Evolutionary conservation across 139 green algal species (phyloP).

Genomic region (Chlamydomonas sp.): DNA sequence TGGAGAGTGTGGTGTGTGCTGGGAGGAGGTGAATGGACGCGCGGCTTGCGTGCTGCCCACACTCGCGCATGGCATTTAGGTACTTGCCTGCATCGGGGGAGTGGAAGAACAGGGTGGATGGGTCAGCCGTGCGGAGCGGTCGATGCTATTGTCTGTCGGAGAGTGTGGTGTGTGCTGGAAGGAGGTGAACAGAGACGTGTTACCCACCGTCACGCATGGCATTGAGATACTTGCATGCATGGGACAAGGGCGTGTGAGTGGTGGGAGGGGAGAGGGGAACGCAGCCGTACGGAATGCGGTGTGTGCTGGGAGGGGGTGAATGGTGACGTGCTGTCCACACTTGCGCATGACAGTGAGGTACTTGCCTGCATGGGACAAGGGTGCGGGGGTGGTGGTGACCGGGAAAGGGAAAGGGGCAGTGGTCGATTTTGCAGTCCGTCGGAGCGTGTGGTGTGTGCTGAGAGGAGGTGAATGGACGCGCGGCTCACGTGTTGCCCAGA

Average conservation of each 20-base stretch:
- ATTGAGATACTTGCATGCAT: constrained; percentile 84
- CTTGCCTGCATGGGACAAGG: constrained; percentile 52
- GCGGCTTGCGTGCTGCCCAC: too few species aligned
- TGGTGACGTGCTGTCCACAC: constrained; percentile 42
- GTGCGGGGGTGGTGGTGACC: too few species aligned
- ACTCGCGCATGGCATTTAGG: too few species aligned
- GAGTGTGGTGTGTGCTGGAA: not conserved
- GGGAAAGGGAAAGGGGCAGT: not conserved
- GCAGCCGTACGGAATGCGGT: too few species aligned
- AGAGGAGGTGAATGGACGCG: not conserved
- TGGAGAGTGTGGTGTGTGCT: not conserved
- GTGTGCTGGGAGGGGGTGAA: too few species aligned
- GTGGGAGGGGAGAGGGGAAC: too few species aligned
- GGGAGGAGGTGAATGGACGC: not conserved
- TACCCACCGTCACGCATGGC: too few species aligned
- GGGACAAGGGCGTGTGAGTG: not conserved
- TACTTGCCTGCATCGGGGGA: too few species aligned
- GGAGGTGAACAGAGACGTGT: not conserved
- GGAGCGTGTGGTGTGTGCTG: not conserved
- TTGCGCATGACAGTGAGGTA: constrained; percentile 83
- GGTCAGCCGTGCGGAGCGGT: not conserved
- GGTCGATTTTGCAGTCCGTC: not conserved
- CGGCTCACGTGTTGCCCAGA: too few species aligned
- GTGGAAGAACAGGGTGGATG: too few species aligned
- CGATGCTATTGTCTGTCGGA: not conserved